Evolutionary conservation across 305 asterid genomes (phyloP).

Genomic region (Plantago lanceolata): DNA sequence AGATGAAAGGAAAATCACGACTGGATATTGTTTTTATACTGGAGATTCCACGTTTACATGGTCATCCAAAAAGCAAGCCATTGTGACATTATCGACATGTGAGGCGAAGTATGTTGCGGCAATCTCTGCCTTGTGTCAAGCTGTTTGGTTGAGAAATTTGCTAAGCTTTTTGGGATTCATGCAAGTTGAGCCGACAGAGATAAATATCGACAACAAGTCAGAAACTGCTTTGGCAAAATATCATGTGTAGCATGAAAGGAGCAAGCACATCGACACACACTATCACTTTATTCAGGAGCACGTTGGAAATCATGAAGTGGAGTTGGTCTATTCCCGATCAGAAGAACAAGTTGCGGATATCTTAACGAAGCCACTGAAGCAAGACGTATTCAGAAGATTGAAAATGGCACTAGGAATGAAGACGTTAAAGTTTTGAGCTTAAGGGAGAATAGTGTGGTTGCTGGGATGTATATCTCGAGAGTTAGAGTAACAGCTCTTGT

Average conservation of each 20-base stretch:
- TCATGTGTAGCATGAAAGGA: too few relatives aligned
- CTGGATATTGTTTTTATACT: too few relatives aligned
- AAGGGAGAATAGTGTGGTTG: not conserved
- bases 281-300: not conserved
- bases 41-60: too few relatives aligned
- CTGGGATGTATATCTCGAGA: too few relatives aligned
- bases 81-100: not conserved
- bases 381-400: not conserved
- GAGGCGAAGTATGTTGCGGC: slow-evolving; percentile 2
- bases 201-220: not conserved
- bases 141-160: not conserved
- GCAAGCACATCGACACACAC: not conserved
- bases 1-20: too few relatives aligned
- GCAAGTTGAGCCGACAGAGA: not conserved
- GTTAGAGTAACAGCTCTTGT: too few relatives aligned
- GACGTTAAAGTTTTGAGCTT: not conserved
- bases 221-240: not conserved
- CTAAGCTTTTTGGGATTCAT: not conserved
- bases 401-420: not conserved
- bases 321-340: not conserved
- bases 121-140: not conserved
- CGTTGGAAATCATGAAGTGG: not conserved
- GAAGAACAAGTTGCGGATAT: too few relatives aligned
- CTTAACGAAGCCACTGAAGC: too few relatives aligned
- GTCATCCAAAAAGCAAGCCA: too few relatives aligned